Evolutionary conservation across 805 yeast species (phyloP).

Genomic region (Geotrichum ghanense): DNA sequence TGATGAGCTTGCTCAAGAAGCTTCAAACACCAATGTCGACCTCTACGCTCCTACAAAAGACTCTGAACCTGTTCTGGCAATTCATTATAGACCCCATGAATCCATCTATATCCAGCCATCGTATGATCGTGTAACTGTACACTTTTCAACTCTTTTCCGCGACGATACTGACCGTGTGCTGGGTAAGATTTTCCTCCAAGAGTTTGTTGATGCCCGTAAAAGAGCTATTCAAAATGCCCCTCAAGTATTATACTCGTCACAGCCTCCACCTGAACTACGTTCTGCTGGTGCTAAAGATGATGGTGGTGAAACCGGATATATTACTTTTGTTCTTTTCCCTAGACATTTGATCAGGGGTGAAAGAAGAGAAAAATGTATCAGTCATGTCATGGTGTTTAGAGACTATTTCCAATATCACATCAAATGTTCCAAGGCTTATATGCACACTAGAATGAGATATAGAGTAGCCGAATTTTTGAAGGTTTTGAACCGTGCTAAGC

Average conservation of each 20-base stretch:
- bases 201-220: slow-evolving; percentile 91
- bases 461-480: slow-evolving; percentile 90
- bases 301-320: slow-evolving; percentile 38
- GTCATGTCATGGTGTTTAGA: slow-evolving; percentile 85
- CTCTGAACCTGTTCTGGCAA: slow-evolving; percentile 48
- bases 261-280: slow-evolving; percentile 84
- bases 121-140: slow-evolving; percentile 92
- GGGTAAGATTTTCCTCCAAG: slow-evolving; percentile 33
- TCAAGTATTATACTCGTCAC: slow-evolving; percentile 87
- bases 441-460: slow-evolving; percentile 97
- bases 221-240: slow-evolving; percentile 97
- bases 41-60: slow-evolving; percentile 31
- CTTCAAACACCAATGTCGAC: slow-evolving; percentile 27
- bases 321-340: slow-evolving; percentile 43
- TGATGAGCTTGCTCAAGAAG: slow-evolving; percentile 41
- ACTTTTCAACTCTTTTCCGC: slow-evolving; percentile 86
- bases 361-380: slow-evolving; percentile 74
- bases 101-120: slow-evolving; percentile 84
- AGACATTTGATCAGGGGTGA: slow-evolving; percentile 47
- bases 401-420: slow-evolving; percentile 98
- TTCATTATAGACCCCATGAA: slow-evolving; percentile 89
- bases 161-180: slow-evolving; percentile 84
- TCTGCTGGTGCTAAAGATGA: slow-evolving; percentile 26
- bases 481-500: slow-evolving; percentile 92
- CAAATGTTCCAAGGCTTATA: slow-evolving; percentile 94